Percentiles rank a stretch among this genome's conserved stretches.
These are phyloP conservation scores for Magnaporthiopsis incrustans DNA, from an alignment of 2,329 filamentous ascomycete species.

Conservation along the genomic window DNA sequence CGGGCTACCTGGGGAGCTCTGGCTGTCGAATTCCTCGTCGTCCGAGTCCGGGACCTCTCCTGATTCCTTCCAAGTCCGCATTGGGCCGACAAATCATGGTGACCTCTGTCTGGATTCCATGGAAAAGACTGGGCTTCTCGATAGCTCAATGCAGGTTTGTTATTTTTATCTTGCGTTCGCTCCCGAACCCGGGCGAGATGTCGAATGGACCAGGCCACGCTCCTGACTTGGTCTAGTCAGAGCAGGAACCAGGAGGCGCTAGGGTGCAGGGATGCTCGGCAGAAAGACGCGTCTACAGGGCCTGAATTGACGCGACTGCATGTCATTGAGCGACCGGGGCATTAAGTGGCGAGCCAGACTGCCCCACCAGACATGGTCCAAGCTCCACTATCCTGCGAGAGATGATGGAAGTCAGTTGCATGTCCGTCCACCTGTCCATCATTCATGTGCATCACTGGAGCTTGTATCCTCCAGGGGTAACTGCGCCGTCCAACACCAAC, in stretches of 20 bases:
- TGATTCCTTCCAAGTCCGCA: conserved; percentile 35
- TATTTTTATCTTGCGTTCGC: not conserved
- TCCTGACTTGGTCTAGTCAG: not conserved
- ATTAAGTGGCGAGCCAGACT: not conserved
- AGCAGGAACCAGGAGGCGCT: not conserved
- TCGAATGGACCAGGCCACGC: too few species aligned
- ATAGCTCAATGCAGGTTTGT: not conserved
- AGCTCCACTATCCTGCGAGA: not conserved
- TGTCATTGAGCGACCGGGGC: not conserved
- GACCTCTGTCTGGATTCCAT: not conserved
- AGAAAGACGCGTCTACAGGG: conserved; percentile 13
- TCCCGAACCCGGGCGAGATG: not conserved
- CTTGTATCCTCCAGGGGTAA: not conserved
- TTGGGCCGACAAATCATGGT: conserved; percentile 25
- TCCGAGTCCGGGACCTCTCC: conserved; percentile 37
- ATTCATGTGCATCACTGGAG: not conserved
- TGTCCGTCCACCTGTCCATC: not conserved
- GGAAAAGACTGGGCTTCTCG: not conserved
- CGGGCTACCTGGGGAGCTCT: conserved; percentile 11
- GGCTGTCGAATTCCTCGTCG: conserved; percentile 31
- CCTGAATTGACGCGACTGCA: conserved; percentile 1
- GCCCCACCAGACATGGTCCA: not conserved
- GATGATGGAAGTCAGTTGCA: too few species aligned
- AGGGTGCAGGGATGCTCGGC: not conserved
- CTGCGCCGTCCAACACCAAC: not conserved